Evolutionary conservation across 148 eudicot species (phyloP), one percentile per base, ranked within the genome.

Genomic region (Persicaria tinctoria): DNA sequence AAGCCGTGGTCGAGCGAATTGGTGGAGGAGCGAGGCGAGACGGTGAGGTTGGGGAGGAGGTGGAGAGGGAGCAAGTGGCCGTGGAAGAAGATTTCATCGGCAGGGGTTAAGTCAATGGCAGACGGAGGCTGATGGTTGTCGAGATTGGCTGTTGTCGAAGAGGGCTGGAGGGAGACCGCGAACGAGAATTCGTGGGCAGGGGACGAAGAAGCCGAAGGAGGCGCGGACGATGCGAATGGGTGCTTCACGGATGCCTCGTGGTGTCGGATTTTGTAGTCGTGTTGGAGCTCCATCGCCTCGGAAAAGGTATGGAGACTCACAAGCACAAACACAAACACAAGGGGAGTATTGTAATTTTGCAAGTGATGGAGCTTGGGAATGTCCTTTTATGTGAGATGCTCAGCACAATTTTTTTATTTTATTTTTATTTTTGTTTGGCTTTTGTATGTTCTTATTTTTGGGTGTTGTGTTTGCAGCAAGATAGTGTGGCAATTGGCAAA

Each of bases 11-110:
- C 98, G 0, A 78, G 7, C 0, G 94, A 89, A 17, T 78, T 83
- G 46, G 90, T 85, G 63, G 97, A 91, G 41, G 84, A 76, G 75
- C 91, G 90, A 57, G 95, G 85, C 0, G 92, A 85, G 48, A 79
- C 48, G 63, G 80, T 85, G 73, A 86, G 80, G 73, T 84, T 88
- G 32, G 88, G 83, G 38, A 87, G 89, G 81, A 84, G 86, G 69
- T 90, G 92, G 56, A 88, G 89, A 51, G 96, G 96, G 7, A 89
- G 91, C 9, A 90, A 68, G 75, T 86, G 96, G 45, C 96, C 93
- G 50, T 89, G 91, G 83, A 86, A 87, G 87, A 90, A 88, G 59
- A 89, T 93, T 4, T 93, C 91, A 51, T 90, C 93, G 1, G 97
- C 92, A 6, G 94, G 95, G 4, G 92, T 74, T 55, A 92, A 79